Percentiles rank a stretch among this genome's conserved stretches.
phyloP scores from a whole-genome alignment of 2,329 filamentous ascomycete genomes.

The Rhynchosporium graminicola region DNA sequence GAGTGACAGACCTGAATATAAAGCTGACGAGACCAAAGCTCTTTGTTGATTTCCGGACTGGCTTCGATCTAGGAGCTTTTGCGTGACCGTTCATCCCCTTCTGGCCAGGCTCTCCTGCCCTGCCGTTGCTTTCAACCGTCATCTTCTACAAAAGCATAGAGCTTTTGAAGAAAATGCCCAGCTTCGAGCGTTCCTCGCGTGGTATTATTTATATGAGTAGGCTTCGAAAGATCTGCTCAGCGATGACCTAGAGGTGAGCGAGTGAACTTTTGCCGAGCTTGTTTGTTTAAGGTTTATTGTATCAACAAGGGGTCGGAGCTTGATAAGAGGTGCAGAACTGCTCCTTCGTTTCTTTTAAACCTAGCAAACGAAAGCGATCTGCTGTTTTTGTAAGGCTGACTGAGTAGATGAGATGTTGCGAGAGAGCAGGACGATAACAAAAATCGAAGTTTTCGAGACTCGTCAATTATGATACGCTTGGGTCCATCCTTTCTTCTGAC shows the following conservation, averaged over 20 bases:
- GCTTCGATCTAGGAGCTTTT: conserved; percentile 40
- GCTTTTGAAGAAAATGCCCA: background rate
- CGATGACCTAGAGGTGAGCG: background rate
- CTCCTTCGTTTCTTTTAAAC: conserved; percentile 5
- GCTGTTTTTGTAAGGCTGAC: background rate
- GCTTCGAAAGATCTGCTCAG: background rate
- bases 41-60: conserved; percentile 28
- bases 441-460: background rate
- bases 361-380: no score
- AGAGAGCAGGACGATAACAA: background rate
- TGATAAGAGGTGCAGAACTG: conserved; percentile 7
- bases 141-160: conserved; percentile 38
- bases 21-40: conserved; percentile 48
- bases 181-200: background rate
- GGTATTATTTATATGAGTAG: no score
- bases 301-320: conserved; percentile 2
- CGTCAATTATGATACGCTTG: conserved; percentile 1
- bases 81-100: conserved; percentile 45
- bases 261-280: conserved; percentile 11
- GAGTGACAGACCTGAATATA: conserved; percentile 53
- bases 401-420: background rate
- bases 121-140: conserved; percentile 44
- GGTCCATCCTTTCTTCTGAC: no score
- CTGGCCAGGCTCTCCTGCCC: conserved; percentile 37
- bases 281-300: background rate